A percentile compares a stretch with the other conserved stretches of the same genome.
Evolutionary conservation across 106 monocot species (phyloP).

Genomic region (Allium sativum): DNA sequence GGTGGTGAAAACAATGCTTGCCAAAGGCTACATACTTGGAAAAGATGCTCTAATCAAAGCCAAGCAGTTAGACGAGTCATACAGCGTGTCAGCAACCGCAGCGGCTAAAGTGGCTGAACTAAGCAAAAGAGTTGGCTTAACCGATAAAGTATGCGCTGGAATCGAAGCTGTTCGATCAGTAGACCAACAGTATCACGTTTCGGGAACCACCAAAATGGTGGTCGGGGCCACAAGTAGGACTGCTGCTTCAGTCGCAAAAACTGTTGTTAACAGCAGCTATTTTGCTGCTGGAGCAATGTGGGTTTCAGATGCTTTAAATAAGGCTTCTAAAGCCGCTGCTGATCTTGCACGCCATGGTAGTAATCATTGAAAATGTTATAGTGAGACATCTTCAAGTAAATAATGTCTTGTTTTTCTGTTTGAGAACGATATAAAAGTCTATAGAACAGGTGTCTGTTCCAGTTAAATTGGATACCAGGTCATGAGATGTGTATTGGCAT

Average conservation of each 20-base stretch:
- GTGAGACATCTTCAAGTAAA: no score
- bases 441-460: no score
- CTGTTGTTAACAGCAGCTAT: slow-evolving; percentile 80
- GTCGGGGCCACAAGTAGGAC: slow-evolving; percentile 51
- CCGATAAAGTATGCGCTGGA: slow-evolving; percentile 57
- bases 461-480: no score
- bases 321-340: slow-evolving; percentile 57
- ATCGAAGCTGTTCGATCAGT: slow-evolving; percentile 37
- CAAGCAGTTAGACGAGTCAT: slow-evolving; percentile 61
- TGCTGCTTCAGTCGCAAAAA: slow-evolving; percentile 31
- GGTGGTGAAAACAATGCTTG: slow-evolving; percentile 68
- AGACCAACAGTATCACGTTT: slow-evolving; percentile 58
- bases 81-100: slow-evolving; percentile 52
- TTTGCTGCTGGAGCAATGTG: slow-evolving; percentile 75
- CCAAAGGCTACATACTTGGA: slow-evolving; percentile 59
- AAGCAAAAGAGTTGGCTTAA: slow-evolving; percentile 62
- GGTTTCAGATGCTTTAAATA: slow-evolving; percentile 60
- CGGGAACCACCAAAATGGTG: slow-evolving; percentile 44
- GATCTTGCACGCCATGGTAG: slow-evolving; percentile 29
- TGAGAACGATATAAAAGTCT: no score
- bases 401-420: no score
- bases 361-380: not conserved
- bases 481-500: no score
- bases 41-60: slow-evolving; percentile 72
- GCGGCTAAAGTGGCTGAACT: slow-evolving; percentile 60